These are phyloP conservation scores for Penicillium salamii DNA, from an alignment of 495 filamentous ascomycete species.

Conservation along the genomic window DNA sequence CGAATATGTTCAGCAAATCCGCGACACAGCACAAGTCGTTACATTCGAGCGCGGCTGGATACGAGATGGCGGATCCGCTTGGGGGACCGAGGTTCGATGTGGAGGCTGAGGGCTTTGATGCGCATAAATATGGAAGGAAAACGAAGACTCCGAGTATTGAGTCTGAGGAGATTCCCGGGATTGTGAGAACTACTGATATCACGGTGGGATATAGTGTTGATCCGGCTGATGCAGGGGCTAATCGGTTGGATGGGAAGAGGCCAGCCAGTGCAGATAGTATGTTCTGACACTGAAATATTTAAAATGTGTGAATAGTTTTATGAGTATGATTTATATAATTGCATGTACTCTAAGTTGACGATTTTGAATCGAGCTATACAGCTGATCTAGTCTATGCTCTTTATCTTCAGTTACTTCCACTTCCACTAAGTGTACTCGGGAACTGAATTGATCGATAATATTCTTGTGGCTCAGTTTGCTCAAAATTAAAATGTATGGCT, in stretches of 20 bases:
- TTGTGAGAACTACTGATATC: slow-evolving; percentile 26
- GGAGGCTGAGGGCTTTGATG: slow-evolving; percentile 10
- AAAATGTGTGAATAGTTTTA: neutral
- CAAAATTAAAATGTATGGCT: too few species aligned
- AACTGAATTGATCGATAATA: too few species aligned
- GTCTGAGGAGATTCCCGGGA: slow-evolving; percentile 13
- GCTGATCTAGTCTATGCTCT: too few species aligned
- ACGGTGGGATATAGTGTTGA: slow-evolving; percentile 18
- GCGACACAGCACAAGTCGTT: neutral
- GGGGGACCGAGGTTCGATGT: slow-evolving; percentile 9
- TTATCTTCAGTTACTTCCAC: too few species aligned
- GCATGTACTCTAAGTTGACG: too few species aligned
- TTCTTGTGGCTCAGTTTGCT: too few species aligned
- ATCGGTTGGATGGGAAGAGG: slow-evolving; percentile 10
- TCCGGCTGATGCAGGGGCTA: neutral
- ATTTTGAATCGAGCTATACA: too few species aligned
- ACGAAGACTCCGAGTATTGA: slow-evolving; percentile 20
- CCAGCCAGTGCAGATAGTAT: slow-evolving; percentile 25
- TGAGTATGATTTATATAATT: slow-evolving; percentile 5
- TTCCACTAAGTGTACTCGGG: too few species aligned
- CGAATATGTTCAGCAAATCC: slow-evolving; percentile 3
- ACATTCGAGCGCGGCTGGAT: slow-evolving; percentile 5
- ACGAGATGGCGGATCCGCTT: slow-evolving; percentile 21
- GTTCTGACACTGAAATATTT: too few species aligned
- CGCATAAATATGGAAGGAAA: slow-evolving; percentile 23